Percentiles rank a stretch among this genome's conserved stretches.
Evolutionary conservation across 805 yeast species (phyloP).

Genomic region (Candida pseudoglaebosa): DNA sequence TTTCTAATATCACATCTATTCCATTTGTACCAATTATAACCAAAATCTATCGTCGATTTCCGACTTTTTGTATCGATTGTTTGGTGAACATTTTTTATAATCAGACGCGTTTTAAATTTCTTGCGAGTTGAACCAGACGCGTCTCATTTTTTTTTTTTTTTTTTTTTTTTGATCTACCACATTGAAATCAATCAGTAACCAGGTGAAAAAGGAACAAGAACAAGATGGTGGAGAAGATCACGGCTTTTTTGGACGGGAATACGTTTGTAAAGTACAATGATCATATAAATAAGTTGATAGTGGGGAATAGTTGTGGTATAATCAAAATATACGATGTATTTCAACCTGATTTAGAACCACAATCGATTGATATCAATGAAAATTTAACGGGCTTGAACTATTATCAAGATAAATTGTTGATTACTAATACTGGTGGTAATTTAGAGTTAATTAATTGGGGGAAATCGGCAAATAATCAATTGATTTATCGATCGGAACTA

Average conservation of each 20-base stretch:
- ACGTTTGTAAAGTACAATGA: slow-evolving; percentile 25
- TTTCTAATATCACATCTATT: no score
- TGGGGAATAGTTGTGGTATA: slow-evolving; percentile 53
- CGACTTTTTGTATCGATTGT: no score
- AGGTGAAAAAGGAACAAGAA: not conserved
- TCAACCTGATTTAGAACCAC: slow-evolving; percentile 57
- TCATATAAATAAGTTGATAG: slow-evolving; percentile 32
- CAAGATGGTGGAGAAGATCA: slow-evolving; percentile 16
- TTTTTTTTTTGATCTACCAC: no score
- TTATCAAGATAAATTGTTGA: slow-evolving; percentile 15
- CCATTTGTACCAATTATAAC: no score
- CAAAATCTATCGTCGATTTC: no score
- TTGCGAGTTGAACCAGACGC: no score
- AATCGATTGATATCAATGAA: slow-evolving; percentile 48
- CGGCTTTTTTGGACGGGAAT: slow-evolving; percentile 42
- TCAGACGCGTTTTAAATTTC: no score
- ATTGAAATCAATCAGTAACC: not conserved
- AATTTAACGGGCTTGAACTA: slow-evolving; percentile 40
- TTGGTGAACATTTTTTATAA: no score
- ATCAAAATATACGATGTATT: slow-evolving; percentile 46
- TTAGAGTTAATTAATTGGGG: slow-evolving; percentile 38
- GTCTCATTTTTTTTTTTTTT: not conserved
- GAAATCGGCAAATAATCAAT: slow-evolving; percentile 24
- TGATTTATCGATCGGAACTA: slow-evolving; percentile 41
- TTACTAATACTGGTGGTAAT: slow-evolving; percentile 42